These are phyloP conservation scores for Fusarium sp. DNA, from an alignment of 2,329 filamentous ascomycete genomes.

Conservation along the genomic window DNA sequence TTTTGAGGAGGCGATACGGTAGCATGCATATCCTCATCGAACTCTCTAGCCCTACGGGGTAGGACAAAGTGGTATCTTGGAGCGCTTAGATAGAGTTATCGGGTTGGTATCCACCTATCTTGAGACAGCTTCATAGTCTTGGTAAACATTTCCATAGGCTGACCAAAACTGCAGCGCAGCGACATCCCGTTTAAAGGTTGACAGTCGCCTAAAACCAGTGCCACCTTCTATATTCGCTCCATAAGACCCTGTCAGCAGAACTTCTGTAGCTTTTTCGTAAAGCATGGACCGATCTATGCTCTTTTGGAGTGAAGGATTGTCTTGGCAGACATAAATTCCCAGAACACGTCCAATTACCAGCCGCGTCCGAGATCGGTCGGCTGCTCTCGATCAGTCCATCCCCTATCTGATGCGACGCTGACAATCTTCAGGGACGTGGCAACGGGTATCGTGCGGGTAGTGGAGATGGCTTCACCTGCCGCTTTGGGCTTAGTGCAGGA, in stretches of 20 bases:
- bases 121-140: too few species aligned
- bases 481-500: not conserved
- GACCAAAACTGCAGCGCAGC: not conserved
- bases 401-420: conserved; percentile 6
- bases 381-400: conserved; percentile 12
- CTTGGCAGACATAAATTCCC: conserved; percentile 2
- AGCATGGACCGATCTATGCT: not conserved
- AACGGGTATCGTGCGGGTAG: not conserved
- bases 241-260: not conserved
- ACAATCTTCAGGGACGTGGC: not conserved
- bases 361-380: not conserved
- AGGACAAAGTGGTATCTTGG: not conserved
- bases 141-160: too few species aligned
- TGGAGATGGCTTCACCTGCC: conserved; percentile 10
- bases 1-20: not conserved
- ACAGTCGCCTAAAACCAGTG: not conserved
- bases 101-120: not conserved
- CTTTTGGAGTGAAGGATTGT: not conserved
- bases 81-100: conserved; percentile 10
- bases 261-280: not conserved
- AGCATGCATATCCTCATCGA: not conserved
- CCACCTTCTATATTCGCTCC: not conserved
- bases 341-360: accelerated
- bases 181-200: not conserved
- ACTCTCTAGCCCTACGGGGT: not conserved